These are phyloP conservation scores for Gremmenia infestans DNA, from an alignment of 2,329 filamentous ascomycete genomes.

Conservation along the genomic window DNA sequence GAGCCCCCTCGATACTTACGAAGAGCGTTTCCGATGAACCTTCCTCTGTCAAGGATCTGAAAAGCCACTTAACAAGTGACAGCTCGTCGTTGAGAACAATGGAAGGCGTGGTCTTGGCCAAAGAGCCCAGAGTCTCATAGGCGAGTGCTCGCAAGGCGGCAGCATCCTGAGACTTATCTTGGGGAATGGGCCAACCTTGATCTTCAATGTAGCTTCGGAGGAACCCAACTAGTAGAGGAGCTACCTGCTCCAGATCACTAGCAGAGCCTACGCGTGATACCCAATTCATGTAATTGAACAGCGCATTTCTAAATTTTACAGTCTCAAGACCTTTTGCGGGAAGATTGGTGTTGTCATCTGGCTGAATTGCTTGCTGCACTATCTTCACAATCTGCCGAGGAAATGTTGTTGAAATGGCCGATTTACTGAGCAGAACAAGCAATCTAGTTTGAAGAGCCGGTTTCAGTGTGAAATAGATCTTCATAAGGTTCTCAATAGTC, in stretches of 20 bases:
- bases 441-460: slow-evolving; percentile 73
- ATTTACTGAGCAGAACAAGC: slow-evolving; percentile 70
- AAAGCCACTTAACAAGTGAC: slow-evolving; percentile 69
- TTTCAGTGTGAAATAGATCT: slow-evolving; percentile 68
- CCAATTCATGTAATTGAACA: slow-evolving; percentile 86
- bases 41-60: slow-evolving; percentile 77
- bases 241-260: slow-evolving; percentile 58
- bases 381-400: slow-evolving; percentile 62
- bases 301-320: slow-evolving; percentile 71
- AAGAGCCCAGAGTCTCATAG: slow-evolving; percentile 84
- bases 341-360: slow-evolving; percentile 33
- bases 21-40: slow-evolving; percentile 66
- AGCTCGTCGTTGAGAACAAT: slow-evolving; percentile 47
- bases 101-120: slow-evolving; percentile 61
- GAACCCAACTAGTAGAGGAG: slow-evolving; percentile 60
- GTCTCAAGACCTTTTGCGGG: slow-evolving; percentile 49
- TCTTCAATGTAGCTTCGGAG: slow-evolving; percentile 69
- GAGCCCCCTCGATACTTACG: slow-evolving; percentile 82
- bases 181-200: slow-evolving; percentile 76
- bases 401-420: slow-evolving; percentile 65
- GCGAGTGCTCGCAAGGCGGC: slow-evolving; percentile 69
- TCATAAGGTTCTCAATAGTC: slow-evolving; percentile 63
- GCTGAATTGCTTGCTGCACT: slow-evolving; percentile 60
- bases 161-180: slow-evolving; percentile 54
- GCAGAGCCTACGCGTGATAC: slow-evolving; percentile 67